phyloP scores from a whole-genome alignment of 2,329 filamentous ascomycete species.

The Calonectria honghensis region DNA sequence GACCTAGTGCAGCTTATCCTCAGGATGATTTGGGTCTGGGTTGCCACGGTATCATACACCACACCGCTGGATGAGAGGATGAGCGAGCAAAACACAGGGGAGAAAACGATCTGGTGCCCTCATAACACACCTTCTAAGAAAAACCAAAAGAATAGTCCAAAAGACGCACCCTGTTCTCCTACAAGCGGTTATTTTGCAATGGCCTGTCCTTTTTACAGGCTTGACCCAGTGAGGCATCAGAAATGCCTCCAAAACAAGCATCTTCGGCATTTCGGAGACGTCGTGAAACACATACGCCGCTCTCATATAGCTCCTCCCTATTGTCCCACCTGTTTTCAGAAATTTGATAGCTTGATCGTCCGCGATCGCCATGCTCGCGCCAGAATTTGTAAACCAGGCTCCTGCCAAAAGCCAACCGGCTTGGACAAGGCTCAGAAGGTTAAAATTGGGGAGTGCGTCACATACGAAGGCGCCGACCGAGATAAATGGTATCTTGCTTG shows the following conservation, averaged over 20 bases:
- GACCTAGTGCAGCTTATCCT: no score
- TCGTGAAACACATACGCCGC: not conserved
- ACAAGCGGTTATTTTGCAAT: not conserved
- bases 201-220: not conserved
- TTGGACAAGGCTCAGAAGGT: not conserved
- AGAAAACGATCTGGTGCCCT: not conserved
- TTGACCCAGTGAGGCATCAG: not conserved
- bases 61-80: no score
- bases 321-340: not conserved
- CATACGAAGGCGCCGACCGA: not conserved
- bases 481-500: slow-evolving; percentile 3
- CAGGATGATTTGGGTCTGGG: no score
- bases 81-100: no score
- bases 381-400: not conserved
- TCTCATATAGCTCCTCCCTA: not conserved
- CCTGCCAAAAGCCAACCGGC: not conserved
- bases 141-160: no score
- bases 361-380: not conserved
- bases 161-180: no score
- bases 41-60: no score
- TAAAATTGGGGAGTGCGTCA: not conserved
- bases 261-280: not conserved
- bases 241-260: not conserved
- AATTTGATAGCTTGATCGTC: not conserved
- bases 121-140: no score